Base-by-base conservation (phyloP, 257 asterid genomes). In the Capsicum pubescens region DNA sequence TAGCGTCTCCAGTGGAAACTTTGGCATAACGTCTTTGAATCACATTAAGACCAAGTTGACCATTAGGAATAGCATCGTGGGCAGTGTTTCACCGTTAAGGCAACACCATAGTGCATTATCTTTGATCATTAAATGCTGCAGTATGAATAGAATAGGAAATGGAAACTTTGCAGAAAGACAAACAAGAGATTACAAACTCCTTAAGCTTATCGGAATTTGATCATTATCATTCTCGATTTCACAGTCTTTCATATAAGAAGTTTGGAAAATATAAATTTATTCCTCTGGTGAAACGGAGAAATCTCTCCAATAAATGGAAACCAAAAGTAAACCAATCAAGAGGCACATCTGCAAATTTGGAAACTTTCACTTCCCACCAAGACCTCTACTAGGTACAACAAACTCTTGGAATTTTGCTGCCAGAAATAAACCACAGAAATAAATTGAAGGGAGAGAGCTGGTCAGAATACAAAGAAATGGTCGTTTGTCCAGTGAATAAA, bases 1-100 rank as follows among this genome's bases (percentile, higher is more conserved):
- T 83, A 26, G 94, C 16, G 59, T 97, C 99, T 83, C 95, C 97
- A 12, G 94, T 79, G 63, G 99, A 97, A 82, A 95, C 98, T 90
- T 87, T 93, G 8, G 97, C 98, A 85, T 93, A 93, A 35, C 99
- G 95, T 59, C 99, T 93, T 56, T 97, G 99, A 90, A 93, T 91
- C 57, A 95, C 90, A 89, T 97, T 97, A 78, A 97, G 95, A 71
- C 88, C 99, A 87, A 97, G 84, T 6, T 87, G 91, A 81, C 98
- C 98, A 61, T 82, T 85, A 39, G 93, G 86, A 78, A 97, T 78
- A 71, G 67, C 69, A 0, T 92, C 96, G 82, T 97, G 93, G 79
- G 87, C 90, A 87, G 98, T 97, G 87, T 36, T 83, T 83, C 48
- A 79, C 60, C 85, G 97, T 97, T 91, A 97, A 97, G 97, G 97